A percentile compares a stretch with the other conserved stretches of the same genome.
These are phyloP conservation scores for Sphaerosporella brunnea DNA, from an alignment of 495 filamentous ascomycete genomes.

Conservation along the genomic window DNA sequence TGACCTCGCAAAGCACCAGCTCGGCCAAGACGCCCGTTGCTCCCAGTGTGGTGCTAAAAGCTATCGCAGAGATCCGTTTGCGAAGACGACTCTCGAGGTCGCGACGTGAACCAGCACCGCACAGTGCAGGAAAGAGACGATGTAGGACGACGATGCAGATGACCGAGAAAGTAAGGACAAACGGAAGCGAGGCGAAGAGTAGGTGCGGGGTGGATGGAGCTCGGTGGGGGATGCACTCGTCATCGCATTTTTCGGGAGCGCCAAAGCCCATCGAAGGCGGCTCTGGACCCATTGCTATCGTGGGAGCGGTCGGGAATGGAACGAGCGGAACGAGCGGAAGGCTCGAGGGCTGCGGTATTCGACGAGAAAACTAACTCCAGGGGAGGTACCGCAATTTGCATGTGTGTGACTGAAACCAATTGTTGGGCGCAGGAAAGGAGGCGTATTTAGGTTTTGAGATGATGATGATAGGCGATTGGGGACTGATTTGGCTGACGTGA, in stretches of 20 bases:
- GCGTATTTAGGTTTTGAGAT: too few relatives aligned
- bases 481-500: too few relatives aligned
- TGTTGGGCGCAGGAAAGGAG: too few relatives aligned
- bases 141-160: slow-evolving; percentile 39
- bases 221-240: slow-evolving; percentile 16
- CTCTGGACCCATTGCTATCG: not conserved
- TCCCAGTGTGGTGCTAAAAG: slow-evolving; percentile 55
- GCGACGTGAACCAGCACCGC: slow-evolving; percentile 39
- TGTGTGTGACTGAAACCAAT: too few relatives aligned
- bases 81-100: slow-evolving; percentile 31
- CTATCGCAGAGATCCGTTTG: slow-evolving; percentile 38
- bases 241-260: slow-evolving; percentile 11
- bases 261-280: not conserved
- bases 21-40: slow-evolving; percentile 56
- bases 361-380: too few relatives aligned
- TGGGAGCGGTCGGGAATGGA: too few relatives aligned
- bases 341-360: too few relatives aligned
- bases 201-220: slow-evolving; percentile 16
- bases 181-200: slow-evolving; percentile 36
- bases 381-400: too few relatives aligned
- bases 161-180: slow-evolving; percentile 43
- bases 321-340: too few relatives aligned
- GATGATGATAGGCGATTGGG: too few relatives aligned
- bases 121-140: slow-evolving; percentile 47
- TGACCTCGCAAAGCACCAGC: slow-evolving; percentile 58